Evolutionary conservation across 2,329 filamentous ascomycete species (phyloP), one percentile per base, ranked within the genome.

Genomic region (Scedosporium dehoogii): DNA sequence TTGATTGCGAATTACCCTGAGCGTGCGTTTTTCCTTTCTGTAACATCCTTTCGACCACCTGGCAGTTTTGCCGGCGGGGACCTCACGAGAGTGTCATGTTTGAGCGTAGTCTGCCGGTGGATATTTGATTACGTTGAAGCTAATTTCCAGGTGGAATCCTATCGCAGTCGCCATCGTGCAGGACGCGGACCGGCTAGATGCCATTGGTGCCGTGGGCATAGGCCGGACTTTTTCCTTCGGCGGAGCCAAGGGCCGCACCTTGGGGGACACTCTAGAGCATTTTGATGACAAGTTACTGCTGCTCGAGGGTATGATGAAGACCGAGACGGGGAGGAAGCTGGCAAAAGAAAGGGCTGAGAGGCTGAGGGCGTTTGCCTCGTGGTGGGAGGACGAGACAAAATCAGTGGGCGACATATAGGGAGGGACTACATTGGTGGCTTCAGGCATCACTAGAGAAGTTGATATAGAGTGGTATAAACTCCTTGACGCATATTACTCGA

Each of bases 141-240:
- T 61, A 44, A 57, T 29, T 41, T 58, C 7, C 2, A 33, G 10
- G 16, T 38, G 4, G 29, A 56, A n/a, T 29, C 14, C 57, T 10
- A 59, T 58, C 2, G 74, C 76, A 67, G 70, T 77, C 41, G 92
- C 85, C 0, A 84, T 96, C 58, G 91, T 97, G 38, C 92, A 97
- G 75, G 93, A 97, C 73, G 92, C 92, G 3, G 93, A 97, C 76
- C 81, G 92, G 6, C 78, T 97, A n/a, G 93, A 97, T 75, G 90
- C 92, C 3, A 86, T 97, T 59, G 93, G 92, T 1, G 91, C 90
- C 0, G 84, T 97, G 33, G 93, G 93, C 0, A 87, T 96, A 63
- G 92, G 85, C 2, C 79, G 93, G 53, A 85, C 70, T 6, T 77
- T 77, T 67, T 70, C 74, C 3, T 97, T 86, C 72, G 85, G 88